Conservation (phyloP, 1,139 yeast genomes). For the Blastobotrys buckinghamii region DNA sequence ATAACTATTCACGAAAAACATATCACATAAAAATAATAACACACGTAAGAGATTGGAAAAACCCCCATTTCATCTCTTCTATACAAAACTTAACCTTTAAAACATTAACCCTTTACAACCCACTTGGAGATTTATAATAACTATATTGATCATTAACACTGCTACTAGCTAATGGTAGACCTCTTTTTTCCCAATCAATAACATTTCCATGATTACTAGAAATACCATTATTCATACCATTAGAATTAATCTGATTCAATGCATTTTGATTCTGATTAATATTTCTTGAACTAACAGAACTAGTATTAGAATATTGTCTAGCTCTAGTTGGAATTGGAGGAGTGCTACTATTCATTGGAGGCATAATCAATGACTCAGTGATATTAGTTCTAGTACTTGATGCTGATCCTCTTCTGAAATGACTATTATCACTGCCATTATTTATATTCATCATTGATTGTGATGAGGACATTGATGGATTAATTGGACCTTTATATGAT, state of each 20-base stretch:
- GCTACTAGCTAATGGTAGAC: conserved; percentile 8
- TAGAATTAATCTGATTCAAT: too few relatives aligned
- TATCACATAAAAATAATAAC: too few relatives aligned
- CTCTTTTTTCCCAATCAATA: conserved; percentile 5
- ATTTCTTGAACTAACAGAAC: neutral
- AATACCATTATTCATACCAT: neutral
- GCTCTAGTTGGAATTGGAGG: neutral
- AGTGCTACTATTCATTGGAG: neutral
- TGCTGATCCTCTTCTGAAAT: conserved; percentile 2
- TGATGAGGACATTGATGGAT: neutral
- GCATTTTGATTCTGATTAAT: neutral
- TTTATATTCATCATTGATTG: conserved; percentile 1
- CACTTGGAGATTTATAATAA: conserved; percentile 5
- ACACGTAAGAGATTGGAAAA: too few relatives aligned
- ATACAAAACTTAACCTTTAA: too few relatives aligned
- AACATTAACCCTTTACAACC: too few relatives aligned
- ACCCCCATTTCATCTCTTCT: too few relatives aligned
- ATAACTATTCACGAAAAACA: too few relatives aligned
- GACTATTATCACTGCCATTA: neutral
- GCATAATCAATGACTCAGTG: neutral
- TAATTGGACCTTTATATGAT: neutral
- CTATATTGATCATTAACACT: conserved; percentile 5
- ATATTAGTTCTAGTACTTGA: neutral
- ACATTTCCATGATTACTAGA: too few relatives aligned
- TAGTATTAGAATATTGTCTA: neutral